Conservation (phyloP, 2,329 filamentous ascomycete species). For the Mariannaea elegans region DNA sequence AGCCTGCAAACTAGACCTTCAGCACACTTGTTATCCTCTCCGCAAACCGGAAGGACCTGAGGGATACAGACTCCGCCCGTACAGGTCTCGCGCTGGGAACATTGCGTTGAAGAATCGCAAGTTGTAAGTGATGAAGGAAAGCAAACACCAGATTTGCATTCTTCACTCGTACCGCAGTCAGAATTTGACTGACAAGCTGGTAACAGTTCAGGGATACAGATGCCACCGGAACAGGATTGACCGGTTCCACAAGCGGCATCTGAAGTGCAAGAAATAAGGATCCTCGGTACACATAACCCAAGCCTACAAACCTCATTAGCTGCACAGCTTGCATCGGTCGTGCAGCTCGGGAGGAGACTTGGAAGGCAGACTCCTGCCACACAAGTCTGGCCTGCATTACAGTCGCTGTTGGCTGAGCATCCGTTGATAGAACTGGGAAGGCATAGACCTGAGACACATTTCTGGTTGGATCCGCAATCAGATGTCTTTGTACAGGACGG, state of each 20-base stretch:
- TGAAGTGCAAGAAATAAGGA: not conserved
- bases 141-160: slow-evolving; percentile 6
- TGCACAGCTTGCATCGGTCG: not conserved
- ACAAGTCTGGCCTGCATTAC: not conserved
- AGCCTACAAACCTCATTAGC: slow-evolving; percentile 8
- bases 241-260: slow-evolving; percentile 3
- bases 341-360: slow-evolving; percentile 3
- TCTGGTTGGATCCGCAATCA: not conserved
- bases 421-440: not conserved
- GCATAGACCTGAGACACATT: slow-evolving; percentile 1
- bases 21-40: not conserved
- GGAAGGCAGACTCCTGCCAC: not conserved
- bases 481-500: not conserved
- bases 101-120: not conserved
- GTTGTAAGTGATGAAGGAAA: not conserved
- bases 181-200: not conserved
- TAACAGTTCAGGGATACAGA: slow-evolving; percentile 13
- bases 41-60: slow-evolving; percentile 11
- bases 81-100: slow-evolving; percentile 2
- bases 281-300: slow-evolving; percentile 13
- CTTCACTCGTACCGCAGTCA: not conserved
- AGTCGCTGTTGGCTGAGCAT: not conserved
- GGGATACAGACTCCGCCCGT: slow-evolving; percentile 12
- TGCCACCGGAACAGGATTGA: slow-evolving; percentile 12
- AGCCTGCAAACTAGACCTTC: slow-evolving; percentile 13